These are phyloP conservation scores for Eucalyptus polybractea DNA, from an alignment of 345 rosid genomes.

Conservation along the genomic window DNA sequence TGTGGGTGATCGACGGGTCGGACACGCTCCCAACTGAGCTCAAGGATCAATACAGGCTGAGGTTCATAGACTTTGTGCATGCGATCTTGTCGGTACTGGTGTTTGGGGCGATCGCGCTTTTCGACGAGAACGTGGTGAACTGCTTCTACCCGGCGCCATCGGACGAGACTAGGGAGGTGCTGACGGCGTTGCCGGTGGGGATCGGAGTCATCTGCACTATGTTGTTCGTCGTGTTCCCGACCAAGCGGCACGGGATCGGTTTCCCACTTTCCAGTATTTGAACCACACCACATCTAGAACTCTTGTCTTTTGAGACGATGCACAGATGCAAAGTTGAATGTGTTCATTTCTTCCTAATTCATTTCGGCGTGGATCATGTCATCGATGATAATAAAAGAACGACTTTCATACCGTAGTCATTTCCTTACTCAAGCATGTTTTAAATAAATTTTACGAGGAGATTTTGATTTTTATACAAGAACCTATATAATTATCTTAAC, in stretches of 20 bases:
- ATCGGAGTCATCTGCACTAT: conserved; percentile 66
- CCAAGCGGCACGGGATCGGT: conserved; percentile 84
- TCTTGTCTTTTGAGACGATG: not conserved
- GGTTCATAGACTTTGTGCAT: conserved; percentile 67
- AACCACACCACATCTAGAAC: not conserved
- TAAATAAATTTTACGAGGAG: not conserved
- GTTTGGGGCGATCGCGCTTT: conserved; percentile 62
- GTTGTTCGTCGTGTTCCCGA: conserved; percentile 78
- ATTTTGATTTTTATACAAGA: not conserved
- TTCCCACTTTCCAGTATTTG: conserved; percentile 47
- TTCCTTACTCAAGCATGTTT: not conserved
- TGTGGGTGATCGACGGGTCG: conserved; percentile 87
- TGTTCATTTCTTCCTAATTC: not conserved
- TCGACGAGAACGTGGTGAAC: conserved; percentile 55
- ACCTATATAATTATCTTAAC: not conserved
- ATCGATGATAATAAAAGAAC: not conserved
- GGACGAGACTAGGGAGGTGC: conserved; percentile 45
- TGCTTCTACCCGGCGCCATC: conserved; percentile 84
- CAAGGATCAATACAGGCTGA: conserved; percentile 34
- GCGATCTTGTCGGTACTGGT: conserved; percentile 69
- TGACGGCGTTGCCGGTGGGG: conserved; percentile 71
- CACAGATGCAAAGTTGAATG: not conserved
- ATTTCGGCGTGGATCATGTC: not conserved
- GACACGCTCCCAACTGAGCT: conserved; percentile 37
- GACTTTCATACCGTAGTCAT: not conserved